Percentiles rank a stretch among this genome's conserved stretches.
Evolutionary conservation across 73 alveolate species (phyloP).

Genomic region (Paramecium biaurelia): DNA sequence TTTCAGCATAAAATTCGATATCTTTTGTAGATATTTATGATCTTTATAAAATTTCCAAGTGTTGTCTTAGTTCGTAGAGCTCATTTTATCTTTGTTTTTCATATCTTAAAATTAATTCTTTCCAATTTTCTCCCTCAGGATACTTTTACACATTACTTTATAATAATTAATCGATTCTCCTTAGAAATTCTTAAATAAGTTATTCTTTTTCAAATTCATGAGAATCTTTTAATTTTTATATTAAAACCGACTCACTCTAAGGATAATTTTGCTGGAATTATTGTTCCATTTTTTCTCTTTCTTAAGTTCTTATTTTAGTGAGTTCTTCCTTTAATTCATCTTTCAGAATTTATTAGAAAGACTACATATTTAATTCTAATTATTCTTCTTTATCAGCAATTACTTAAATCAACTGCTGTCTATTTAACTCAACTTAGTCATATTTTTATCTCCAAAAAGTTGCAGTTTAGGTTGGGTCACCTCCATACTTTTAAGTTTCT

Average conservation of each 20-base stretch:
- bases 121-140: slow-evolving; percentile 49
- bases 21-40: background rate
- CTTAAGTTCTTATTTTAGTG: slow-evolving; percentile 4
- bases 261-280: background rate
- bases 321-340: slow-evolving; percentile 39
- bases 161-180: slow-evolving; percentile 17
- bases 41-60: background rate
- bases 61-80: slow-evolving; percentile 24
- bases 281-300: background rate
- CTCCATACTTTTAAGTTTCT: background rate
- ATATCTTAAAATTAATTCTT: slow-evolving; percentile 7
- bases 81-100: slow-evolving; percentile 46
- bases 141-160: background rate
- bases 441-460: slow-evolving; percentile 37
- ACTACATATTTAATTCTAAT: slow-evolving; percentile 9
- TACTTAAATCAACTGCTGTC: background rate
- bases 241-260: background rate
- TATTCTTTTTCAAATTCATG: slow-evolving; percentile 29
- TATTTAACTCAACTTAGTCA: background rate
- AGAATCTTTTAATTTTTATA: background rate
- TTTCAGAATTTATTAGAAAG: slow-evolving; percentile 16
- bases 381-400: slow-evolving; percentile 34
- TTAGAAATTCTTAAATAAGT: background rate
- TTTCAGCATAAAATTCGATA: slow-evolving; percentile 33
- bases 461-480: background rate